These are phyloP conservation scores for Trifolium repens DNA, from an alignment of 306 rosid species.

Conservation along the genomic window DNA sequence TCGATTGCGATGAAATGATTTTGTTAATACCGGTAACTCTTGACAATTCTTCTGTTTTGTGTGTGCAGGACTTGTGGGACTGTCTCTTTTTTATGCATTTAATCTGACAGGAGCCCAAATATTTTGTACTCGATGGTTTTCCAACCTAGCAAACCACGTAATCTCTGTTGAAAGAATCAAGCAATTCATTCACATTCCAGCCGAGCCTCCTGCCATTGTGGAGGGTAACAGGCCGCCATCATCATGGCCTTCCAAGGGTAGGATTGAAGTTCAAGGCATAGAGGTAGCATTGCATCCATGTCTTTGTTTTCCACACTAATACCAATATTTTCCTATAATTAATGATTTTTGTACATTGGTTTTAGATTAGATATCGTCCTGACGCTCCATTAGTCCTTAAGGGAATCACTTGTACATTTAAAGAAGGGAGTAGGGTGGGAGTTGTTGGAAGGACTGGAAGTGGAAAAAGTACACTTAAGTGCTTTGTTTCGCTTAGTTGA, in stretches of 20 bases:
- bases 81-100: slow-evolving; percentile 79
- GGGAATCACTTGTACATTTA: not conserved
- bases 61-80: slow-evolving; percentile 69
- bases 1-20: not conserved
- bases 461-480: not conserved
- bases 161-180: slow-evolving; percentile 82
- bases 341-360: not conserved
- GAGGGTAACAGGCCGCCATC: slow-evolving; percentile 64
- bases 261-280: slow-evolving; percentile 62
- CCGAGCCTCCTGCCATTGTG: slow-evolving; percentile 68
- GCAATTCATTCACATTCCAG: slow-evolving; percentile 70
- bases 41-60: not conserved
- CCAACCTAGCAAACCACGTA: slow-evolving; percentile 60
- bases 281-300: slow-evolving; percentile 46
- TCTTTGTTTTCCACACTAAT: not conserved
- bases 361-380: slow-evolving; percentile 69
- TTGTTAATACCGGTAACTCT: not conserved
- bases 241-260: slow-evolving; percentile 79
- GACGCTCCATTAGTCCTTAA: not conserved
- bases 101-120: slow-evolving; percentile 46
- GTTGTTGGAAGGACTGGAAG: not conserved
- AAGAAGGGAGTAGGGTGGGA: slow-evolving; percentile 2
- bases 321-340: no score
- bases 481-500: not conserved
- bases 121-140: slow-evolving; percentile 57